Base-by-base conservation (phyloP, 345 rosid species). In the Boechera divaricarpa region DNA sequence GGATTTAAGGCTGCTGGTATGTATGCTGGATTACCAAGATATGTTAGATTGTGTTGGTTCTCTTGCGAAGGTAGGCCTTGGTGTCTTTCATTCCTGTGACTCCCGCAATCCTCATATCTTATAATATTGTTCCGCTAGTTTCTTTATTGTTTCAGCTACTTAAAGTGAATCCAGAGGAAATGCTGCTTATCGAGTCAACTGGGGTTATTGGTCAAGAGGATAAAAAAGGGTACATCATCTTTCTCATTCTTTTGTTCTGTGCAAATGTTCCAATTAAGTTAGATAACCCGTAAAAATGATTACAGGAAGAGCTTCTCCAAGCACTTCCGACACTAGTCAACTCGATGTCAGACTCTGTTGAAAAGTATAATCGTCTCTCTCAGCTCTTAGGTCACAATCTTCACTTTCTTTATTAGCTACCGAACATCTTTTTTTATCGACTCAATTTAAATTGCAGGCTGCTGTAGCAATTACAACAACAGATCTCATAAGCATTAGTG, bases 401-500 rank as follows among this genome's bases (percentile, higher is more conserved):
- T 28, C 21, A 21, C 21, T 21, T 21, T 21, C 21, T 21, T 21
- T 21, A 21, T 21, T 21, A 21, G 21, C 21, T 21, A 21, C 21
- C 21, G 21, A 21, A 21, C 21, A 21, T 21, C 21, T 21, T 21
- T 21, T 21, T 21, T 21, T 21, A 21, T 21, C 21, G 21, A 21
- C 21, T 21, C 21, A 21, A 21, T 21, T 21, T 21, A 21, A 21
- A 21, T 21, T 21, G 21, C 21, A 21, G 21, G 98, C 98, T 59
- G 99, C 99, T 44, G 89, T 92, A 80, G 98, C 99, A 42, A 91
- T 95, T 80, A 92, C 98, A 4, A 92, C 99, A 31, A 95, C 98
- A 1, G 99, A 95, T 83, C 93, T 95, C 63, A 94, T 90, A 39
- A 95, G 96, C 84, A 95, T 92, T 88, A 95, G 99, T 56, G 98